phyloP scores from a whole-genome alignment of 2,329 filamentous ascomycete genomes.

The Endoconidiophora polonica region DNA sequence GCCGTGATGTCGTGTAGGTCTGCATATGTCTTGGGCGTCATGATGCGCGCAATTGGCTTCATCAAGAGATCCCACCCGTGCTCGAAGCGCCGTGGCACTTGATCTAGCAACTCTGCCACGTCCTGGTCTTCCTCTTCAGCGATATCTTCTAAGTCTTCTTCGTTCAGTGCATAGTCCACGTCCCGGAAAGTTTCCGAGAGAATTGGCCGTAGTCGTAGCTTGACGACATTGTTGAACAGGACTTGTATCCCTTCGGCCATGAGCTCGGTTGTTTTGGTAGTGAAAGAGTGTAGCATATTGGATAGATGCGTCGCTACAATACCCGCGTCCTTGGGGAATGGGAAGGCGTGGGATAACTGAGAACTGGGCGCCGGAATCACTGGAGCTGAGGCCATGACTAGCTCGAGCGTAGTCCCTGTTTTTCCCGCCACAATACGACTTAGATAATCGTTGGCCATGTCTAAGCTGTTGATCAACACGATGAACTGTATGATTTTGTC shows the following conservation, averaged over 20 bases:
- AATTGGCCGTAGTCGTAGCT: conserved; percentile 67
- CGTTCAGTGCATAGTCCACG: conserved; percentile 61
- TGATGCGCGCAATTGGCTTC: conserved; percentile 65
- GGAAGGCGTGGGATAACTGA: conserved; percentile 50
- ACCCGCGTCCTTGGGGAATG: conserved; percentile 57
- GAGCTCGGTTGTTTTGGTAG: conserved; percentile 63
- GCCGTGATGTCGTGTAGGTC: conserved; percentile 60
- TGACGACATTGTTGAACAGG: conserved; percentile 74
- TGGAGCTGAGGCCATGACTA: conserved; percentile 13
- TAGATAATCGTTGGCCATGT: conserved; percentile 82
- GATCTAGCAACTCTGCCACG: conserved; percentile 40
- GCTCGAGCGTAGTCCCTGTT: conserved; percentile 29
- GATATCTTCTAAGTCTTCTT: conserved; percentile 42
- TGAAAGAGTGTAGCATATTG: conserved; percentile 54
- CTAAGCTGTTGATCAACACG: conserved; percentile 87
- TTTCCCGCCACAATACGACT: conserved; percentile 64
- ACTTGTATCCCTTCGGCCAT: conserved; percentile 72
- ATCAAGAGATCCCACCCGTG: conserved; percentile 74
- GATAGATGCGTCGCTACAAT: conserved; percentile 53
- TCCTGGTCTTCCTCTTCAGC: conserved; percentile 30
- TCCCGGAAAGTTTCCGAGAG: conserved; percentile 83
- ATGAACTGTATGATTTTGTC: conserved; percentile 78
- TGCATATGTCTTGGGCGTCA: conserved; percentile 62
- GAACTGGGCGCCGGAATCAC: conserved; percentile 20
- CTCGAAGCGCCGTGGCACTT: conserved; percentile 66